A percentile compares a stretch with the other conserved stretches of the same genome.
Conservation (phyloP, 2,329 filamentous ascomycete genomes). For the Alternaria ethzedia region DNA sequence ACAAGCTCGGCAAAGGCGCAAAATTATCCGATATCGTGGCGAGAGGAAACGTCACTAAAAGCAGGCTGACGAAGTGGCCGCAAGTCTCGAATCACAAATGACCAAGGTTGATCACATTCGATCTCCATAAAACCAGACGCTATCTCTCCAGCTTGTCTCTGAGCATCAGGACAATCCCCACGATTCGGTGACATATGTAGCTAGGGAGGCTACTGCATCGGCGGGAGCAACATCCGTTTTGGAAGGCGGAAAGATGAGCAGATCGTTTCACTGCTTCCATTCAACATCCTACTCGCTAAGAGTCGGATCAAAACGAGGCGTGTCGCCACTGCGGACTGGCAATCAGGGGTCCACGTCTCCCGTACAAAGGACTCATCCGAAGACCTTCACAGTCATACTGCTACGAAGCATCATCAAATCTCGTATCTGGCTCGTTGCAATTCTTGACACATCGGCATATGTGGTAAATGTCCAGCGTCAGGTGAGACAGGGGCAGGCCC, state of each 20-base stretch:
- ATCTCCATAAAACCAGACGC: not conserved
- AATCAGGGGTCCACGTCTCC: not conserved
- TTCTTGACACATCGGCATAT: not conserved
- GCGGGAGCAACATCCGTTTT: not conserved
- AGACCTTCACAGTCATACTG: not conserved
- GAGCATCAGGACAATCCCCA: not conserved
- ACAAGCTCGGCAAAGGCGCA: conserved; percentile 15
- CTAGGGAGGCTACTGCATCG: not conserved
- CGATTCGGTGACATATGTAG: not conserved
- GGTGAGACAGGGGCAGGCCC: not conserved
- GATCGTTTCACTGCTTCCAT: not conserved
- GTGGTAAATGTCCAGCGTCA: not conserved
- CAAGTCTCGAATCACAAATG: not conserved
- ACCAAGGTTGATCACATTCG: not conserved
- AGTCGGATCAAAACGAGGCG: not conserved
- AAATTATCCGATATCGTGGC: conserved; percentile 22
- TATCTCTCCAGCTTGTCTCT: not conserved
- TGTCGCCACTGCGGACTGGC: not conserved
- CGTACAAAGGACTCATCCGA: not conserved
- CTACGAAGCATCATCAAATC: not conserved
- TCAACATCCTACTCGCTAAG: not conserved
- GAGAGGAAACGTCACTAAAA: conserved; percentile 19
- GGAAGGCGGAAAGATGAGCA: not conserved
- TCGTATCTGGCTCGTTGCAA: conserved; percentile 1
- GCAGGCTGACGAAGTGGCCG: conserved; percentile 12